phyloP scores from a whole-genome alignment of 2,329 filamentous ascomycete genomes.

The Pseudogymnoascus sp. region DNA sequence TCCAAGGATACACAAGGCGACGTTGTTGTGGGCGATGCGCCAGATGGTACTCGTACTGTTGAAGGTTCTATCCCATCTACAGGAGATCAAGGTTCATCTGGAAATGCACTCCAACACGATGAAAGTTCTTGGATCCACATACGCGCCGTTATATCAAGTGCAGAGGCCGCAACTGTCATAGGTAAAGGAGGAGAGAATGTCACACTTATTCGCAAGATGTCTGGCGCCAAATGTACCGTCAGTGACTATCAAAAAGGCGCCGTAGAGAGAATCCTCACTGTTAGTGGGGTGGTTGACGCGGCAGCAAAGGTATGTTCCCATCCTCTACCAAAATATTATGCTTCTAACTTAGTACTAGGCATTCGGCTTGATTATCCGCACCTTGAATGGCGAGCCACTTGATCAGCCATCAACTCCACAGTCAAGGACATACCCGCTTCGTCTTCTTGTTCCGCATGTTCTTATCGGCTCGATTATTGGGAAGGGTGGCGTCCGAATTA shows the following conservation, averaged over 20 bases:
- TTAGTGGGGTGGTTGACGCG: constrained; percentile 92
- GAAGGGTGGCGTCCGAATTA: constrained; percentile 90
- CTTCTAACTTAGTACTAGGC: constrained; percentile 46
- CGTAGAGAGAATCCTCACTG: constrained; percentile 93
- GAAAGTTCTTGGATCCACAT: constrained; percentile 97
- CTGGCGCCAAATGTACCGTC: constrained; percentile 95
- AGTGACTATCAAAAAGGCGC: constrained; percentile 97
- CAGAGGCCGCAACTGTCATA: constrained; percentile 94
- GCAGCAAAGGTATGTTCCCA: constrained; percentile 71
- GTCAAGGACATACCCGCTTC: constrained; percentile 95
- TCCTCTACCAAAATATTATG: constrained; percentile 9
- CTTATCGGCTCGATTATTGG: constrained; percentile 98
- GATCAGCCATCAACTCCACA: constrained; percentile 80
- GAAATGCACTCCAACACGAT: constrained; percentile 58
- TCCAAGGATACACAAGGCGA: constrained; percentile 56
- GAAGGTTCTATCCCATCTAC: constrained; percentile 39
- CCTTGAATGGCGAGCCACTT: constrained; percentile 92
- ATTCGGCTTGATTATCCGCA: constrained; percentile 96
- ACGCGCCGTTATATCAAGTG: constrained; percentile 92
- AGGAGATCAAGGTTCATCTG: constrained; percentile 19
- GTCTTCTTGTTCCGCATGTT: constrained; percentile 91
- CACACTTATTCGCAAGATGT: constrained; percentile 89
- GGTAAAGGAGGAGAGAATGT: constrained; percentile 99
- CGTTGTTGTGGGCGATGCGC: constrained; percentile 55
- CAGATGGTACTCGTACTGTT: constrained; percentile 46